phyloP scores from a whole-genome alignment of 305 asterid species.

The Fraxinus nigra region DNA sequence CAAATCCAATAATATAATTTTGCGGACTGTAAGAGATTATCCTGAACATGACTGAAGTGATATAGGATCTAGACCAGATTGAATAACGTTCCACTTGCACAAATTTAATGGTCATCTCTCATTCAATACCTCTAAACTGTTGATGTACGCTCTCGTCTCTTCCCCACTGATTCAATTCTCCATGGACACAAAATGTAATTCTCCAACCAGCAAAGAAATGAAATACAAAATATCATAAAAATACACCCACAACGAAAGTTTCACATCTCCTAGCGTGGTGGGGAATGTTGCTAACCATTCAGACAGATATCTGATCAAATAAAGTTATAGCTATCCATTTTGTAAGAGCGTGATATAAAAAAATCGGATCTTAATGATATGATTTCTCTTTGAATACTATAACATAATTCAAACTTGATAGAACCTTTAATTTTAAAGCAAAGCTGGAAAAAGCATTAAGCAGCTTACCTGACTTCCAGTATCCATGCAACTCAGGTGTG shows the following conservation, averaged over 20 bases:
- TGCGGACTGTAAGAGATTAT: not conserved
- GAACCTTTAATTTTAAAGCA: not conserved
- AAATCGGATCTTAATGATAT: not conserved
- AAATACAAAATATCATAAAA: not conserved
- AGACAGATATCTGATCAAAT: not conserved
- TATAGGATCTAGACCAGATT: not conserved
- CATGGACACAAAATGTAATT: not conserved
- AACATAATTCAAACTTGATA: not conserved
- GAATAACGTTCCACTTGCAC: not conserved
- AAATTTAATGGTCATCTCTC: not conserved
- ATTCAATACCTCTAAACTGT: not conserved
- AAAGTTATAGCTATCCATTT: not conserved
- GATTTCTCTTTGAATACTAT: not conserved
- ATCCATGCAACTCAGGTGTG: constrained; percentile 81
- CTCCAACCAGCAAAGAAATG: not conserved
- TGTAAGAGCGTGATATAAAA: not conserved
- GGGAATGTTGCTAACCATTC: not conserved
- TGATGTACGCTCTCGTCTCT: not conserved
- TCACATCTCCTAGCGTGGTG: not conserved
- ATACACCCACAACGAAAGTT: not conserved
- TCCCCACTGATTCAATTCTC: not conserved
- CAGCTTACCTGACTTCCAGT: constrained; percentile 91
- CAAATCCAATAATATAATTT: not conserved
- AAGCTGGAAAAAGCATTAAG: not conserved
- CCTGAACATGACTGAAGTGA: not conserved